phyloP scores from a whole-genome alignment of 345 rosid species.

The Populus euphratica region DNA sequence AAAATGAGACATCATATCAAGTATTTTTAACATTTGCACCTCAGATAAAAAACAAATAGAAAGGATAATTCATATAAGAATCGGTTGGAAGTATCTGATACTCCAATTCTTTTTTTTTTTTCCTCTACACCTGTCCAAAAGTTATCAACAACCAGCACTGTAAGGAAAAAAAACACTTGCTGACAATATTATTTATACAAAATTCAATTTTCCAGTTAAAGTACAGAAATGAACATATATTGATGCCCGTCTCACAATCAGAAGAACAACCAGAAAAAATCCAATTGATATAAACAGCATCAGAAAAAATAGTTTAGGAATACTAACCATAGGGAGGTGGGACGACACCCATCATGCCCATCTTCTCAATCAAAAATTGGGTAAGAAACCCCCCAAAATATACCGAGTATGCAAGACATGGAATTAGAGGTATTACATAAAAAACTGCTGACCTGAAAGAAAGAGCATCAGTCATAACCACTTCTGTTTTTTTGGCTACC shows the following conservation, averaged over 20 bases:
- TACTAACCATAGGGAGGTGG: conserved; percentile 90
- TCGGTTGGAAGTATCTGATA: neutral
- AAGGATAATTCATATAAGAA: neutral
- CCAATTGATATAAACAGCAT: neutral
- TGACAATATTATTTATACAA: neutral
- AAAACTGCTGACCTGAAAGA: conserved; percentile 66
- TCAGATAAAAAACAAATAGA: neutral
- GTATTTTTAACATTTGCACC: neutral
- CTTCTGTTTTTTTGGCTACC: neutral
- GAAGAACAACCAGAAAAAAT: neutral
- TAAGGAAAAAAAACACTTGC: neutral
- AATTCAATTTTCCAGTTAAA: neutral
- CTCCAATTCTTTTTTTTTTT: neutral
- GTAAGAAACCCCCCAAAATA: conserved; percentile 81
- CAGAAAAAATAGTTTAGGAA: conserved; percentile 25
- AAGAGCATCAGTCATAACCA: conserved; percentile 26
- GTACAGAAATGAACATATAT: neutral
- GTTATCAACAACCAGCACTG: neutral
- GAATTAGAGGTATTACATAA: conserved; percentile 67
- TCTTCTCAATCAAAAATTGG: conserved; percentile 86
- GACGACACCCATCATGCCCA: conserved; percentile 93
- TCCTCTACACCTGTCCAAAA: neutral
- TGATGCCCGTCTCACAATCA: neutral
- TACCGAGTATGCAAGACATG: conserved; percentile 61
- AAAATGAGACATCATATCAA: neutral